Conservation (phyloP, 1,139 yeast genomes). For the Pichia sp. region DNA sequence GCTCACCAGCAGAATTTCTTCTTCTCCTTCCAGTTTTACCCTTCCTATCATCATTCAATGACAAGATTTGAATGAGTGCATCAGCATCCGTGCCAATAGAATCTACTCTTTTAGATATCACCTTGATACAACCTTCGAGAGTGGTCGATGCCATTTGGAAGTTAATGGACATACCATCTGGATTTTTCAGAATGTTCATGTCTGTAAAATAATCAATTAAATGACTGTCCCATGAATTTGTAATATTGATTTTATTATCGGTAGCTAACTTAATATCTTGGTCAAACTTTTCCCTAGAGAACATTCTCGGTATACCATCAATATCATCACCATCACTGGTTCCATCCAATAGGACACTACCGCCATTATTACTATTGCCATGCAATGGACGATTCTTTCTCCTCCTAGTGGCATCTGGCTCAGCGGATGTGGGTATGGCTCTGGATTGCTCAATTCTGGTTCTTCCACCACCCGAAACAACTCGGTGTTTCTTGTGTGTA, state of each 20-base stretch:
- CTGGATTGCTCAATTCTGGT: too few species aligned
- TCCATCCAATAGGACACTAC: not conserved
- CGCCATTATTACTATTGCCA: too few species aligned
- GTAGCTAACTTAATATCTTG: slow-evolving; percentile 91
- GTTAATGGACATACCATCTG: slow-evolving; percentile 46
- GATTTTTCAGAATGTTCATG: slow-evolving; percentile 47
- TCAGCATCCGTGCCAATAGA: slow-evolving; percentile 87
- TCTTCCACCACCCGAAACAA: too few species aligned
- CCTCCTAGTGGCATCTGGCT: too few species aligned
- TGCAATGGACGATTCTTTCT: too few species aligned
- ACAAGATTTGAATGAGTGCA: slow-evolving; percentile 34
- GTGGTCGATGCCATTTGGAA: slow-evolving; percentile 76
- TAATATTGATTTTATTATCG: slow-evolving; percentile 67
- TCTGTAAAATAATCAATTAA: slow-evolving; percentile 81
- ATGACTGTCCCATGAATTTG: slow-evolving; percentile 77
- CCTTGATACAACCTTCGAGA: slow-evolving; percentile 75
- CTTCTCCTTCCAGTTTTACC: slow-evolving; percentile 17
- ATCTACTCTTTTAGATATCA: slow-evolving; percentile 77
- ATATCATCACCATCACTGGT: slow-evolving; percentile 1
- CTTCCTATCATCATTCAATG: slow-evolving; percentile 25
- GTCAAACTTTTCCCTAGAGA: slow-evolving; percentile 41
- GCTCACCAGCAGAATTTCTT: not conserved
- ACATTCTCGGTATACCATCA: slow-evolving; percentile 1
- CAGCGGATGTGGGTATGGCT: too few species aligned
- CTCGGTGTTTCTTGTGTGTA: too few species aligned